A percentile compares a stretch with the other conserved stretches of the same genome.
These are phyloP conservation scores for Starmerella apicola DNA, from an alignment of 805 yeast genomes.

Conservation along the genomic window DNA sequence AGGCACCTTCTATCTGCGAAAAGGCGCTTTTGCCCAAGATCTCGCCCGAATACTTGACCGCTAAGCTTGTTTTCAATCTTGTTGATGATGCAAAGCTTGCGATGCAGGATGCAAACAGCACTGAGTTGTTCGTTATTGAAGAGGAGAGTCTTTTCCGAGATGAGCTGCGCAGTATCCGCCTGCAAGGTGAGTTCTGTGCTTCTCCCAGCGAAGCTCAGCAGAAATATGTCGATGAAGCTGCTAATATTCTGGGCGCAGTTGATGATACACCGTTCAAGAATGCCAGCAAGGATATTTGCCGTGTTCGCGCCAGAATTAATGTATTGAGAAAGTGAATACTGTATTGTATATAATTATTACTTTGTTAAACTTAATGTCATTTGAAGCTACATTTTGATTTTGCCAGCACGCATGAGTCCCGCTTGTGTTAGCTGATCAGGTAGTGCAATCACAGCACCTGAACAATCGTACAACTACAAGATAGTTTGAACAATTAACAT, in stretches of 20 bases:
- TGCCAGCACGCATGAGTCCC: too few relatives aligned
- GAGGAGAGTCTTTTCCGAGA: conserved; percentile 55
- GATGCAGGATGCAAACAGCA: conserved; percentile 13
- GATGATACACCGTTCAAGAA: conserved; percentile 9
- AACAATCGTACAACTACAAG: too few relatives aligned
- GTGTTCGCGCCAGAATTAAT: conserved; percentile 1
- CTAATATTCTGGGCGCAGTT: background rate
- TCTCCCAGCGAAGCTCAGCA: background rate
- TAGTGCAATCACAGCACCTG: too few relatives aligned
- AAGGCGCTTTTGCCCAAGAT: conserved; percentile 5
- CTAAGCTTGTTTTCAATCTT: conserved; percentile 7
- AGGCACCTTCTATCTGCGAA: conserved; percentile 15
- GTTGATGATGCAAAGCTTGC: conserved; percentile 18
- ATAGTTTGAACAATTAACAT: too few relatives aligned
- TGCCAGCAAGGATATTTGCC: conserved; percentile 3
- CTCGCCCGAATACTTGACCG: conserved; percentile 4
- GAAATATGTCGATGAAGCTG: background rate
- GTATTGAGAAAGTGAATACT: too few relatives aligned
- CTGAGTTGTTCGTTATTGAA: conserved; percentile 50
- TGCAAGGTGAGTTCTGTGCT: conserved; percentile 5
- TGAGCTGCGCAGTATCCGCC: conserved; percentile 27
- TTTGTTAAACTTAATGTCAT: background rate
- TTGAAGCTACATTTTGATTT: too few relatives aligned
- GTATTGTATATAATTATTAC: background rate
- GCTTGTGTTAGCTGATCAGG: too few relatives aligned